Evolutionary conservation across 2,329 filamentous ascomycete genomes (phyloP).

Genomic region (Blastomyces emzantsi): DNA sequence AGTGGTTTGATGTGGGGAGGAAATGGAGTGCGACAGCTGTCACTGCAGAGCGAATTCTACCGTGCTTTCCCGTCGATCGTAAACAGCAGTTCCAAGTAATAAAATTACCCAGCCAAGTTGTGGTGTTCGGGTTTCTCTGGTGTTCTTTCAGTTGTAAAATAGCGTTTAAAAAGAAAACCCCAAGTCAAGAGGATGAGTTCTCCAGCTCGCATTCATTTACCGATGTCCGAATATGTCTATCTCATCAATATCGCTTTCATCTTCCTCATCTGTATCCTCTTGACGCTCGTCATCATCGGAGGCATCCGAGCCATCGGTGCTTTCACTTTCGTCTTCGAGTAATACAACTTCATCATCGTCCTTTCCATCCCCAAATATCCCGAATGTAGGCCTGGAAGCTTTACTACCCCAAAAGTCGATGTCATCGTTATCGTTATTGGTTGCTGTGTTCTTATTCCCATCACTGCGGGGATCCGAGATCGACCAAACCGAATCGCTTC

Average conservation of each 20-base stretch:
- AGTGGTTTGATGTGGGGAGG: background rate
- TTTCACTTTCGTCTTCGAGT: slow-evolving; percentile 29
- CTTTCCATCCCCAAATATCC: slow-evolving; percentile 26
- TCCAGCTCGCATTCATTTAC: slow-evolving; percentile 22
- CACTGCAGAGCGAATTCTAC: background rate
- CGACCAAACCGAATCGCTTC: slow-evolving; percentile 25
- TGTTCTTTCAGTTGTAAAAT: background rate
- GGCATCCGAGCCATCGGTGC: slow-evolving; percentile 34
- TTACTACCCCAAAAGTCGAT: slow-evolving; percentile 49
- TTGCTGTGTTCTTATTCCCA: background rate
- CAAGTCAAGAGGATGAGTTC: background rate
- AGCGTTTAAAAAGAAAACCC: background rate
- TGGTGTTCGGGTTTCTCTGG: background rate
- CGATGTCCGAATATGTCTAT: slow-evolving; percentile 48
- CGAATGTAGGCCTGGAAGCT: slow-evolving; percentile 34
- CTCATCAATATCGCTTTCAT: slow-evolving; percentile 44
- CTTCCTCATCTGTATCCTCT: slow-evolving; percentile 33
- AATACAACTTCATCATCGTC: slow-evolving; percentile 20
- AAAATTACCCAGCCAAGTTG: background rate
- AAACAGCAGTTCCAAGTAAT: background rate
- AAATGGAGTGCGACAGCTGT: background rate
- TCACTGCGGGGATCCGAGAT: background rate
- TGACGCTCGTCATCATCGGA: slow-evolving; percentile 41
- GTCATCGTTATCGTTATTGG: slow-evolving; percentile 31
- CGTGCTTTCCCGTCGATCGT: background rate